A percentile compares a stretch with the other conserved stretches of the same genome.
phyloP scores from a whole-genome alignment of 108 stramenopile species.

The Bacterosira constricta region DNA sequence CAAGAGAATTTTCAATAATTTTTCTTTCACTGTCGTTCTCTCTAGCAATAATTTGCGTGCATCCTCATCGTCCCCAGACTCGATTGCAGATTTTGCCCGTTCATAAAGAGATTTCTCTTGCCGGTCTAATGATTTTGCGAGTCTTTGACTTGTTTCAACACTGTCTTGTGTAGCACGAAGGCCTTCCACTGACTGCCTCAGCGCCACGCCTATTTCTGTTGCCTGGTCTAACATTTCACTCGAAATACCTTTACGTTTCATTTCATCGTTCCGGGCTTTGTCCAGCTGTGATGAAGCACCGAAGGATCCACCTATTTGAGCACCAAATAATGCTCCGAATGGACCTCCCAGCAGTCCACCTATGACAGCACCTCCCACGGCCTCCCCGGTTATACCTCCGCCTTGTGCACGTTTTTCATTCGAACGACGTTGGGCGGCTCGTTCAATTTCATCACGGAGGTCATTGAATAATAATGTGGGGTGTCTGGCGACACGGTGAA shows the following conservation, averaged over 20 bases:
- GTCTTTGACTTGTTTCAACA: conserved; percentile 67
- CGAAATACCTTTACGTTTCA: conserved; percentile 73
- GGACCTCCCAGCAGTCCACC: conserved; percentile 79
- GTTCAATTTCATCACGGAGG: conserved; percentile 46
- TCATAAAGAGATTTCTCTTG: conserved; percentile 64
- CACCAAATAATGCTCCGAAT: conserved; percentile 84
- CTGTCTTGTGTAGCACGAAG: conserved; percentile 66
- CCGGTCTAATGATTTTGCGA: conserved; percentile 61
- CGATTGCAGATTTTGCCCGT: conserved; percentile 63
- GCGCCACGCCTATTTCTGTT: conserved; percentile 62
- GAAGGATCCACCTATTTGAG: conserved; percentile 69
- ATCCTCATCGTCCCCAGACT: conserved; percentile 60
- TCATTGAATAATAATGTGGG: conserved; percentile 30
- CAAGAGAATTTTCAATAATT: conserved; percentile 62
- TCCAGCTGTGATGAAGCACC: conserved; percentile 60
- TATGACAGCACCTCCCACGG: conserved; percentile 77
- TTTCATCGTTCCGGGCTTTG: conserved; percentile 73
- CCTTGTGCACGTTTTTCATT: conserved; percentile 39
- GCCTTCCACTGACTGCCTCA: conserved; percentile 68
- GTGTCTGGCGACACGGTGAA: background rate
- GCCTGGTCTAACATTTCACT: conserved; percentile 81
- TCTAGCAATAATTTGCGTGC: conserved; percentile 69
- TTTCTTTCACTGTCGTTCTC: conserved; percentile 61
- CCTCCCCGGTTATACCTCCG: conserved; percentile 51
- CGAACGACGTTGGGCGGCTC: conserved; percentile 32